These are phyloP conservation scores for Pseudoneurospora amorphoporcata DNA, from an alignment of 495 filamentous ascomycete species.

Conservation along the genomic window DNA sequence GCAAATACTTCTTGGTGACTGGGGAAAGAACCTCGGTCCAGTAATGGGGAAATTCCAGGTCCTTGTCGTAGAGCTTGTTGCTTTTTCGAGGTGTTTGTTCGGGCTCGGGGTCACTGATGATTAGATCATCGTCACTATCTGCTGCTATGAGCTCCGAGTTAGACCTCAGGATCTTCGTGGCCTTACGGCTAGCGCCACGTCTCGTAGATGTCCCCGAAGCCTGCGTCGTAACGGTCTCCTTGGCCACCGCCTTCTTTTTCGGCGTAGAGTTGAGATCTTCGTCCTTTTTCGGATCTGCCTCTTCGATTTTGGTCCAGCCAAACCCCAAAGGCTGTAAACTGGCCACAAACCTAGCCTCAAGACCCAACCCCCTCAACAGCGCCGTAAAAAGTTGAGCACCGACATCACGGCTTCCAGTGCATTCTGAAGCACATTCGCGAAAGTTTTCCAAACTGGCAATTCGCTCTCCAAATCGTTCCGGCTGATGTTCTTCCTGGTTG, in stretches of 20 bases:
- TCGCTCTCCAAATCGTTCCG: constrained; percentile 61
- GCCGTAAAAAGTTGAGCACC: constrained; percentile 88
- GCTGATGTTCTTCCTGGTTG: constrained; percentile 49
- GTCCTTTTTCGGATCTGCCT: constrained; percentile 41
- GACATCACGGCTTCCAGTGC: constrained; percentile 76
- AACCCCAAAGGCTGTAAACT: constrained; percentile 85
- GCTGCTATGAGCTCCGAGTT: constrained; percentile 31
- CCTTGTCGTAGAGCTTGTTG: constrained; percentile 45
- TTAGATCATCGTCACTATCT: constrained; percentile 31
- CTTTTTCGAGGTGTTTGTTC: constrained; percentile 9
- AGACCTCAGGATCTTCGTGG: constrained; percentile 3
- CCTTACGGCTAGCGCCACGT: constrained; percentile 39
- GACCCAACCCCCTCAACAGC: constrained; percentile 67
- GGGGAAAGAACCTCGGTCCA: constrained; percentile 88
- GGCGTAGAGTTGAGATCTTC: constrained; percentile 7
- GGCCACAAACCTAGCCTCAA: constrained; percentile 72
- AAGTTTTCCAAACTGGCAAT: constrained; percentile 57
- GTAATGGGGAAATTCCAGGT: constrained; percentile 76
- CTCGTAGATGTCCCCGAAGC: constrained; percentile 11
- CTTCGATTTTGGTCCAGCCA: constrained; percentile 81
- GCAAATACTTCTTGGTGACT: constrained; percentile 61
- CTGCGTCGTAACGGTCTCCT: constrained; percentile 10
- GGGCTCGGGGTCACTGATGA: constrained; percentile 24
- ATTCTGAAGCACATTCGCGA: constrained; percentile 53
- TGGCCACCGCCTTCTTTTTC: constrained; percentile 11